These are phyloP conservation scores for Xylaria acuta DNA, from an alignment of 495 filamentous ascomycete species.

Conservation along the genomic window DNA sequence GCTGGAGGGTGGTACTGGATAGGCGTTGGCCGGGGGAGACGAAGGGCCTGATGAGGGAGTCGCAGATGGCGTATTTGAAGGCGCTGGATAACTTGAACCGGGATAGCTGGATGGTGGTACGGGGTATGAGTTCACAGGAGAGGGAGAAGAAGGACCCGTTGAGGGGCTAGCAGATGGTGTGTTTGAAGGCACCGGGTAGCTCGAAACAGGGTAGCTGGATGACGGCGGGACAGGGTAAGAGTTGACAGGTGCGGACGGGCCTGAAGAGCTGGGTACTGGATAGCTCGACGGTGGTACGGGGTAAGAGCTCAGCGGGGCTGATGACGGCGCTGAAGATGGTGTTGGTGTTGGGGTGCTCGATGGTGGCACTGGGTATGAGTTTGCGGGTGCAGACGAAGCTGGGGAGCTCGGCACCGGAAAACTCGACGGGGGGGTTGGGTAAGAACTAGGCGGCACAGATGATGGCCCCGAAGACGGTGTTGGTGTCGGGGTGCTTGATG, in stretches of 20 bases:
- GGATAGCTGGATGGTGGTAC: not conserved
- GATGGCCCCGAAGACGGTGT: not conserved
- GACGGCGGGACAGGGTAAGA: not conserved
- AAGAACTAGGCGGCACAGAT: not conserved
- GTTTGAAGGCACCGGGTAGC: not conserved
- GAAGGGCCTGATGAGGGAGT: slow-evolving; percentile 7
- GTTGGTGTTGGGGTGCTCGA: not conserved
- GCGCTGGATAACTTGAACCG: not conserved
- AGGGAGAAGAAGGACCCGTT: not conserved
- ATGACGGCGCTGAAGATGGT: not conserved
- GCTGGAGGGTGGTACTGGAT: not conserved
- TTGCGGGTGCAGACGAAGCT: not conserved
- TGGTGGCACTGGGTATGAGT: not conserved
- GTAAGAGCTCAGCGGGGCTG: not conserved
- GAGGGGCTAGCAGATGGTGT: not conserved
- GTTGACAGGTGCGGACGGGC: not conserved
- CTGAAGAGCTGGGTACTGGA: not conserved
- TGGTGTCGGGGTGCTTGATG: not conserved
- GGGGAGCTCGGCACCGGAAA: not conserved
- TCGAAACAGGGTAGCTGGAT: not conserved
- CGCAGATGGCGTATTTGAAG: not conserved
- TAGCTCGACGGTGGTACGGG: not conserved
- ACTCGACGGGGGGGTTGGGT: not conserved
- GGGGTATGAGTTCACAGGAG: not conserved
- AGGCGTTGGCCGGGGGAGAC: not conserved